Percentiles rank a stretch among this genome's conserved stretches.
These are phyloP conservation scores for Symbiodinium natans DNA, from an alignment of 73 alveolate species.

Conservation along the genomic window DNA sequence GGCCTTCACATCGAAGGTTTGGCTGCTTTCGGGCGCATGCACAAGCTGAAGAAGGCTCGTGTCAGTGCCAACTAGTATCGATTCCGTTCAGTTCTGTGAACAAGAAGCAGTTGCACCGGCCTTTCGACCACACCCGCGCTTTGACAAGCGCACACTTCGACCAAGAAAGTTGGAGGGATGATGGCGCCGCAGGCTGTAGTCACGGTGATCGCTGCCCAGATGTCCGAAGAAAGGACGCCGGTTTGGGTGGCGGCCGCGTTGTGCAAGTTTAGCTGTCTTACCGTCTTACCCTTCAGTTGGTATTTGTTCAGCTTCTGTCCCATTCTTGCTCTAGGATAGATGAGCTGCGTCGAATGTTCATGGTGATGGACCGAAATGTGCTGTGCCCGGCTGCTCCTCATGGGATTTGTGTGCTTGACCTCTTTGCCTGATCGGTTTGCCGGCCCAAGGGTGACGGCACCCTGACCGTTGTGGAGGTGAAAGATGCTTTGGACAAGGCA, in stretches of 20 bases:
- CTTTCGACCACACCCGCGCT: too few species aligned
- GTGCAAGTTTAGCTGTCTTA: not conserved
- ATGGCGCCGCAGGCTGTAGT: constrained; percentile 48
- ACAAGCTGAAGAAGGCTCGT: constrained; percentile 52
- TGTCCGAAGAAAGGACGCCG: constrained; percentile 72
- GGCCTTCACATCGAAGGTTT: constrained; percentile 70
- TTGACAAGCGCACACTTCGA: too few species aligned
- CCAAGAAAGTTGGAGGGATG: too few species aligned
- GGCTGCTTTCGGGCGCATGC: constrained; percentile 90
- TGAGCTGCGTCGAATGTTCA: constrained; percentile 69
- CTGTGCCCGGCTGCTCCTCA: not conserved
- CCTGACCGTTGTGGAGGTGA: constrained; percentile 53
- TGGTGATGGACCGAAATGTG: constrained; percentile 72
- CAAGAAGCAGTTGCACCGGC: too few species aligned
- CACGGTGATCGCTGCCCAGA: constrained; percentile 70
- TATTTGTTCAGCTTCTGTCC: too few species aligned
- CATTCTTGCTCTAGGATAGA: constrained; percentile 78
- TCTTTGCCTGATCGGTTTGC: not conserved
- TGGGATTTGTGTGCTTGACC: not conserved
- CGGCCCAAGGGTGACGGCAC: constrained; percentile 61
- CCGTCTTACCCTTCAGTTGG: not conserved
- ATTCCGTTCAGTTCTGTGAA: too few species aligned
- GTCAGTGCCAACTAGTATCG: too few species aligned
- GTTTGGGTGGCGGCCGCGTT: not conserved
- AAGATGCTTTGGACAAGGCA: constrained; percentile 77